Conservation (phyloP, 2,329 filamentous ascomycete species). For the Aaosphaeria arxii region DNA sequence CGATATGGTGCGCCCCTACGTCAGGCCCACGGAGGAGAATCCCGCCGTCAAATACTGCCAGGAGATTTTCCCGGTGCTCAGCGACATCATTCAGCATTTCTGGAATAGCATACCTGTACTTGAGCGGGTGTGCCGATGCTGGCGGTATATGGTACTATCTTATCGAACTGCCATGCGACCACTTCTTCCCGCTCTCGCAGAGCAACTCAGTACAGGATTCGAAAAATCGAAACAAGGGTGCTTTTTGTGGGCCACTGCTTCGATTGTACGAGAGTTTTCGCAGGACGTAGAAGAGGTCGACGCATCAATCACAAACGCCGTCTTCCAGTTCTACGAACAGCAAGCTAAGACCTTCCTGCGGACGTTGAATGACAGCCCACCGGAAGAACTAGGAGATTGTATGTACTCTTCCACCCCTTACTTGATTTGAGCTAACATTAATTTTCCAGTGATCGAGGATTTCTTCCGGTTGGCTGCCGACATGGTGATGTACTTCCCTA, state of each 20-base stretch:
- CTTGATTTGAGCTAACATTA: neutral
- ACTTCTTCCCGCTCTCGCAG: conserved; percentile 78
- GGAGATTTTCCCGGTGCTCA: conserved; percentile 84
- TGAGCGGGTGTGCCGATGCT: conserved; percentile 90
- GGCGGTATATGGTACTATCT: conserved; percentile 95
- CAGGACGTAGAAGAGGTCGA: conserved; percentile 85
- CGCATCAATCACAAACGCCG: conserved; percentile 74
- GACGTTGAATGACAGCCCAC: conserved; percentile 80
- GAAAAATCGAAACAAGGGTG: conserved; percentile 84
- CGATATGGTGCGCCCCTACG: conserved; percentile 71
- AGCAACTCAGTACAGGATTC: conserved; percentile 84
- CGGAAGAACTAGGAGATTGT: conserved; percentile 71
- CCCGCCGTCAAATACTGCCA: conserved; percentile 95
- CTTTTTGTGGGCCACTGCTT: conserved; percentile 97
- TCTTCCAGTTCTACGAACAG: conserved; percentile 92
- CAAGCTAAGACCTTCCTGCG: conserved; percentile 88
- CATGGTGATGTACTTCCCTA: conserved; percentile 87
- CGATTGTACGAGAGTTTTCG: conserved; percentile 92
- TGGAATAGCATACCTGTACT: conserved; percentile 82
- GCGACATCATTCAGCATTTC: conserved; percentile 85
- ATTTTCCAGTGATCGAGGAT: conserved; percentile 73
- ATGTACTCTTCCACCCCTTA: conserved; percentile 18
- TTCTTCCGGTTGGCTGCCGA: conserved; percentile 94
- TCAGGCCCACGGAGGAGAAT: conserved; percentile 68
- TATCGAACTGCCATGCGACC: conserved; percentile 88